Evolutionary conservation across 768 basidiomycete species (phyloP).

Genomic region (Gyrodon lividus): DNA sequence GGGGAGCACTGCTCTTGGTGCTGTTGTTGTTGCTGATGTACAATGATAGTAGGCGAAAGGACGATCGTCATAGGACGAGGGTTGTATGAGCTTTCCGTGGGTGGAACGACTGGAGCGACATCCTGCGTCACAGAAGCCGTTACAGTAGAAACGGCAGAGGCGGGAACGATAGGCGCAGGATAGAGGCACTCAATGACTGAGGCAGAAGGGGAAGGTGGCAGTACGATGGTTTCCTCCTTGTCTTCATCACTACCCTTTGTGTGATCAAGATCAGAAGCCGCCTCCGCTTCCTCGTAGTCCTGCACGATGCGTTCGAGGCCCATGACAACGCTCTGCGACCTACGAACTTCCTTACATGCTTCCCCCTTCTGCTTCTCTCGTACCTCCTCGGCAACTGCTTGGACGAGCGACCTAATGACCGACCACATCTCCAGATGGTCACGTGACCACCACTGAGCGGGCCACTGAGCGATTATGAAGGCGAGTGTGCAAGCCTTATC

Average conservation of each 20-base stretch:
- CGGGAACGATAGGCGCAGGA: neutral
- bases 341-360: slow-evolving; percentile 45
- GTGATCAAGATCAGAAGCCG: slow-evolving; percentile 22
- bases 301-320: slow-evolving; percentile 47
- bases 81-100: slow-evolving; percentile 2
- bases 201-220: slow-evolving; percentile 16
- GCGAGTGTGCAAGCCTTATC: slow-evolving; percentile 43
- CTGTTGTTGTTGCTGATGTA: slow-evolving; percentile 23
- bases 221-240: slow-evolving; percentile 9
- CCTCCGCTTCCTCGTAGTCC: slow-evolving; percentile 37
- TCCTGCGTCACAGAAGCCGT: slow-evolving; percentile 8
- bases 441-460: slow-evolving; percentile 63
- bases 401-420: slow-evolving; percentile 56
- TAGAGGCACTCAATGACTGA: slow-evolving; percentile 17
- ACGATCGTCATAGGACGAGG: slow-evolving; percentile 16
- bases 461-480: slow-evolving; percentile 60
- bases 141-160: slow-evolving; percentile 2
- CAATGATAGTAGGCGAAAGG: slow-evolving; percentile 26
- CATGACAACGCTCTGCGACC: slow-evolving; percentile 49
- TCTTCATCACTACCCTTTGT: slow-evolving; percentile 16
- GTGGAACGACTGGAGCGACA: neutral
- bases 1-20: slow-evolving; percentile 10
- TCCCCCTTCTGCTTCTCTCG: slow-evolving; percentile 45
- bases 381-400: slow-evolving; percentile 66
- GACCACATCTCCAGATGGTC: slow-evolving; percentile 63